These are phyloP conservation scores for Aspergillus sojae DNA, from an alignment of 2,329 filamentous ascomycete species.

Conservation along the genomic window DNA sequence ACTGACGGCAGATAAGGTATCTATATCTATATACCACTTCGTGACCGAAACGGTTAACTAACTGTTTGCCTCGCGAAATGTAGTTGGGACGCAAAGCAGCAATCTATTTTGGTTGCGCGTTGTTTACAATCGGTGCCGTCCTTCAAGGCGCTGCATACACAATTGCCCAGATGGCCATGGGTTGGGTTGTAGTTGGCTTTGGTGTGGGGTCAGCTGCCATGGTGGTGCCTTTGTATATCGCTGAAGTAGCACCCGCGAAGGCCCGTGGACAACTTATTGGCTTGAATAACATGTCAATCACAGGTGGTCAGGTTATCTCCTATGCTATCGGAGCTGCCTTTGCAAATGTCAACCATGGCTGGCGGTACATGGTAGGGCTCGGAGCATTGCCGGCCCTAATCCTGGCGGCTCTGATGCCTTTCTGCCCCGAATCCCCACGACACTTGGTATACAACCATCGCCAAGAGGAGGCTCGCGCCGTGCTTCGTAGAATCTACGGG, in stretches of 20 bases:
- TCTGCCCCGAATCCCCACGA: conserved; percentile 42
- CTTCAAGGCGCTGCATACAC: conserved; percentile 40
- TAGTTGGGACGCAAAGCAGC: conserved; percentile 43
- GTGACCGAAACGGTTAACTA: fast-evolving
- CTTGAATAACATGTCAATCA: conserved; percentile 52
- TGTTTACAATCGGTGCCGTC: conserved; percentile 44
- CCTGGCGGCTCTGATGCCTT: conserved; percentile 47
- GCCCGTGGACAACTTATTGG: conserved; percentile 44
- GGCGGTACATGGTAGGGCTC: conserved; percentile 54
- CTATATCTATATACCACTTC: background rate
- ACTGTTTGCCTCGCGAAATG: background rate
- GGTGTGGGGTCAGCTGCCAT: conserved; percentile 53
- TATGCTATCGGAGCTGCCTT: conserved; percentile 48
- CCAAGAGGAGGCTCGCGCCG: conserved; percentile 33
- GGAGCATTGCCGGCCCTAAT: conserved; percentile 53
- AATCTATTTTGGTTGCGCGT: conserved; percentile 45
- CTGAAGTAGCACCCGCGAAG: conserved; percentile 54
- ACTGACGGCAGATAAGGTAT: background rate
- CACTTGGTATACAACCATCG: conserved; percentile 26
- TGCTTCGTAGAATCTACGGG: conserved; percentile 33
- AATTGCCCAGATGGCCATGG: conserved; percentile 48
- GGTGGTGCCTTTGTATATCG: conserved; percentile 52
- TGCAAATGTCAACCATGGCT: conserved; percentile 46
- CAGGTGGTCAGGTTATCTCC: conserved; percentile 45
- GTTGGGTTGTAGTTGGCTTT: conserved; percentile 52